These are phyloP conservation scores for Metarhizium sp. DNA, from an alignment of 2,329 filamentous ascomycete species.

Conservation along the genomic window DNA sequence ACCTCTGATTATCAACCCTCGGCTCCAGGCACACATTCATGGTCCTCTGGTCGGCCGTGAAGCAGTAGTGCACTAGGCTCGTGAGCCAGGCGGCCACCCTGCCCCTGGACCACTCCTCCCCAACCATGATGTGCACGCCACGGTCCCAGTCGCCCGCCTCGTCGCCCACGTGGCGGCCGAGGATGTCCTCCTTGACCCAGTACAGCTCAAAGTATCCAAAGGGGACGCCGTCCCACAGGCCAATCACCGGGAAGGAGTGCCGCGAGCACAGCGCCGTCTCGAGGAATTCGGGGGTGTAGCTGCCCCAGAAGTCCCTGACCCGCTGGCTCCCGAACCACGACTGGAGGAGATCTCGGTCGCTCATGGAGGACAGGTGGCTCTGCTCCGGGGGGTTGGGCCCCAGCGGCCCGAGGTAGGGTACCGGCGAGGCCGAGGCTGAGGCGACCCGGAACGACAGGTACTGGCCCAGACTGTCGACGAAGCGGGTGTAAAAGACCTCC, in stretches of 20 bases:
- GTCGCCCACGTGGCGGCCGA: conserved; percentile 60
- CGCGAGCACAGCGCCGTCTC: conserved; percentile 51
- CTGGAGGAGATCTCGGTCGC: conserved; percentile 56
- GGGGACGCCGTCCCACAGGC: conserved; percentile 86
- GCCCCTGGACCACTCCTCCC: conserved; percentile 85
- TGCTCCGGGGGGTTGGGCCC: conserved; percentile 30
- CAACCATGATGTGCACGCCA: conserved; percentile 80
- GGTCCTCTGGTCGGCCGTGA: conserved; percentile 68
- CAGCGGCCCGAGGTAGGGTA: conserved; percentile 54
- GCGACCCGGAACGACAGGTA: conserved; percentile 87
- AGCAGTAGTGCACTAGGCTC: conserved; percentile 79
- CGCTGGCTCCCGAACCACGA: conserved; percentile 84
- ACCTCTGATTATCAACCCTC: conserved; percentile 85
- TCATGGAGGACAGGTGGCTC: conserved; percentile 31
- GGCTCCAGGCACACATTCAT: conserved; percentile 81
- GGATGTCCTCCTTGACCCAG: conserved; percentile 87
- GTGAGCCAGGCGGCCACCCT: conserved; percentile 75
- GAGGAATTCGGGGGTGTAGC: conserved; percentile 57
- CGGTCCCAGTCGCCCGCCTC: conserved; percentile 73
- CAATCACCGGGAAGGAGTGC: conserved; percentile 85
- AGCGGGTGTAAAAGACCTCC: conserved; percentile 84
- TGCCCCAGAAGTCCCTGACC: conserved; percentile 79
- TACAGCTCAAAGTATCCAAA: conserved; percentile 98
- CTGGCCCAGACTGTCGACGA: conserved; percentile 69
- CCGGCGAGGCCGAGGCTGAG: conserved; percentile 53